Evolutionary conservation across 257 asterid genomes (phyloP).

Genomic region (Scutellaria baicalensis): DNA sequence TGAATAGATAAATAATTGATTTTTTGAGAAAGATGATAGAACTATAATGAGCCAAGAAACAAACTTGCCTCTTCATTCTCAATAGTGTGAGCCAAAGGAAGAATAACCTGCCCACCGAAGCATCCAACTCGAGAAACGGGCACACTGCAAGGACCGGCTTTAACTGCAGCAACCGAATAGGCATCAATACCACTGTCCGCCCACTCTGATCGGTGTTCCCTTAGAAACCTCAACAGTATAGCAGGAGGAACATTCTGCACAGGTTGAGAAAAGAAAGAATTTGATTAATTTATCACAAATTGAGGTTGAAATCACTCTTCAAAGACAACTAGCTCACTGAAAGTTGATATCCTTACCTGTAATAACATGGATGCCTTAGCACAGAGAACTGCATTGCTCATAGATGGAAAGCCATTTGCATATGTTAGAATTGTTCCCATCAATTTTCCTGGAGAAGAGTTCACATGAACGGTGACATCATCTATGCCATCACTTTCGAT

Average conservation of each 20-base stretch:
- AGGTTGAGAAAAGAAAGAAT: too few species aligned
- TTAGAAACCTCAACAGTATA: constrained; percentile 70
- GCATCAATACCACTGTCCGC: constrained; percentile 93
- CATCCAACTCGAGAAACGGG: constrained; percentile 72
- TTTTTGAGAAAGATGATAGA: too few species aligned
- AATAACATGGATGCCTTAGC: constrained; percentile 95
- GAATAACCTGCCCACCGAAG: constrained; percentile 89
- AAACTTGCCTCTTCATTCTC: constrained; percentile 90
- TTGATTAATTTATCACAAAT: too few species aligned
- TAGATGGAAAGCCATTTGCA: constrained; percentile 68
- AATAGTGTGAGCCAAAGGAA: constrained; percentile 92
- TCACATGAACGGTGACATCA: constrained; percentile 86
- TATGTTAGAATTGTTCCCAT: constrained; percentile 61
- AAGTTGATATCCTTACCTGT: constrained; percentile 43
- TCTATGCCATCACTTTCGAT: constrained; percentile 82
- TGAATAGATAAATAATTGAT: too few species aligned
- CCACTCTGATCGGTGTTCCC: constrained; percentile 99
- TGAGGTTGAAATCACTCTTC: too few species aligned
- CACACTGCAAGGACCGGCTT: constrained; percentile 68
- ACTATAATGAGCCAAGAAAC: not conserved
- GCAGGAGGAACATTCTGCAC: constrained; percentile 94
- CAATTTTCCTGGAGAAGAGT: constrained; percentile 71
- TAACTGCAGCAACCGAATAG: constrained; percentile 82
- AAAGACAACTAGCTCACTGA: not conserved
- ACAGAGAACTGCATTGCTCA: constrained; percentile 73